These are phyloP conservation scores for Eutypa lata DNA, from an alignment of 2,329 filamentous ascomycete genomes.

Conservation along the genomic window DNA sequence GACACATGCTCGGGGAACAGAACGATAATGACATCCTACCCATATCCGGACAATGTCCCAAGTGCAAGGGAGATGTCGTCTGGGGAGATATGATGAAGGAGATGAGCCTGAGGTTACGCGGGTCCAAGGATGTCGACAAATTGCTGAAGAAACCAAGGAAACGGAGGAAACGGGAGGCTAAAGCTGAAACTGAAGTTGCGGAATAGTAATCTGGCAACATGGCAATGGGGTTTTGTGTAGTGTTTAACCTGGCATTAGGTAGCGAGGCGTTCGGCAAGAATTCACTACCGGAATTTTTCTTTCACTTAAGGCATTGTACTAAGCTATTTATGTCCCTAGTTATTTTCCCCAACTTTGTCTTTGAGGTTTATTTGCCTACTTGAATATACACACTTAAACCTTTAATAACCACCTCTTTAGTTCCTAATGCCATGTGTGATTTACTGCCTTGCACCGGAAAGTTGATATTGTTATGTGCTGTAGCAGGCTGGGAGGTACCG, in stretches of 20 bases:
- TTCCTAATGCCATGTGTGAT: too few species aligned
- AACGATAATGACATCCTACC: constrained; percentile 56
- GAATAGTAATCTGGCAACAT: constrained; percentile 3
- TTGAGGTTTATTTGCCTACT: too few species aligned
- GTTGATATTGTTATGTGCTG: too few species aligned
- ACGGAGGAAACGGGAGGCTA: constrained; percentile 23
- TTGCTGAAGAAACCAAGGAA: constrained; percentile 56
- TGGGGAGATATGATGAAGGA: constrained; percentile 85
- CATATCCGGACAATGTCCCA: constrained; percentile 65
- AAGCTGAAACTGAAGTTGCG: constrained; percentile 9
- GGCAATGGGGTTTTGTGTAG: constrained; percentile 5
- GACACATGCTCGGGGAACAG: constrained; percentile 42
- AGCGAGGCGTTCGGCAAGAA: constrained; percentile 6
- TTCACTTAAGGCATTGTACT: background rate
- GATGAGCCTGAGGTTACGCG: constrained; percentile 69
- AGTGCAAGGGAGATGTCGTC: constrained; percentile 57
- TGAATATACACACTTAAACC: too few species aligned
- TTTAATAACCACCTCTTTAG: too few species aligned
- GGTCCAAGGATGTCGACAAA: constrained; percentile 65
- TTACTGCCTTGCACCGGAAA: too few species aligned
- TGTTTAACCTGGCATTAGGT: background rate
- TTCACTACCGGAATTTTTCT: background rate
- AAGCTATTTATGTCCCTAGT: background rate
- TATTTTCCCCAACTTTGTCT: too few species aligned
- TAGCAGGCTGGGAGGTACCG: too few species aligned